Conservation (phyloP, 495 filamentous ascomycete species). For the Neurospora hispaniola region DNA sequence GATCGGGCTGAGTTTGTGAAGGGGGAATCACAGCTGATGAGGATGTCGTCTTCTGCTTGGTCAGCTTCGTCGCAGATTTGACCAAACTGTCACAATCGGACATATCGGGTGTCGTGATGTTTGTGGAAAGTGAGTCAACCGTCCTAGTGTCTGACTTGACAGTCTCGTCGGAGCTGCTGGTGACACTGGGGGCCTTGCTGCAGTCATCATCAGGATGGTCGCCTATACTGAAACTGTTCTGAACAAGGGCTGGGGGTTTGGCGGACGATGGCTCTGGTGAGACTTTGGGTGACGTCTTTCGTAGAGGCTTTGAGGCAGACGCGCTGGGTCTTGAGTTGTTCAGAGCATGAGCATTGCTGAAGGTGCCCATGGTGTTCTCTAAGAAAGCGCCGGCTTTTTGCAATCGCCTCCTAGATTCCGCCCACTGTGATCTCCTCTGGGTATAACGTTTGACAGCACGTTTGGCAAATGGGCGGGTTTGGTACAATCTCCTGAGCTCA, state of each 20-base stretch:
- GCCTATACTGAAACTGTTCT: not conserved
- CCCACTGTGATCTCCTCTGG: not conserved
- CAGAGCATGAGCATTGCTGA: not conserved
- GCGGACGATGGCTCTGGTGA: not conserved
- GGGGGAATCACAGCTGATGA: not conserved
- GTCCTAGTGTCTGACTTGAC: not conserved
- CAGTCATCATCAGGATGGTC: not conserved
- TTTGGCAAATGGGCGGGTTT: not conserved
- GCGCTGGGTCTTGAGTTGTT: not conserved
- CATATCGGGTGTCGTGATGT: constrained; percentile 1
- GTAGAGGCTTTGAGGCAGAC: not conserved
- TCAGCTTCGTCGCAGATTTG: not conserved
- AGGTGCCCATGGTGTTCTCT: not conserved
- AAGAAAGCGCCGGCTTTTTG: not conserved
- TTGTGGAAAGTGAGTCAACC: not conserved
- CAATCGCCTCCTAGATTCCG: not conserved
- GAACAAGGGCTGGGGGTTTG: not conserved
- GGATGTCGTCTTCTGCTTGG: not conserved
- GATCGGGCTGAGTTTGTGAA: not conserved
- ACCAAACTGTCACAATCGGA: not conserved
- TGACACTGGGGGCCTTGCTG: not conserved
- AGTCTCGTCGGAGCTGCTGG: constrained; percentile 3
- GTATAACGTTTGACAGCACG: not conserved
- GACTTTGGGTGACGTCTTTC: not conserved
- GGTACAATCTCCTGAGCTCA: constrained; percentile 1